phyloP scores from a whole-genome alignment of 2,329 filamentous ascomycete species.

The Dactylellina haptotyla region DNA sequence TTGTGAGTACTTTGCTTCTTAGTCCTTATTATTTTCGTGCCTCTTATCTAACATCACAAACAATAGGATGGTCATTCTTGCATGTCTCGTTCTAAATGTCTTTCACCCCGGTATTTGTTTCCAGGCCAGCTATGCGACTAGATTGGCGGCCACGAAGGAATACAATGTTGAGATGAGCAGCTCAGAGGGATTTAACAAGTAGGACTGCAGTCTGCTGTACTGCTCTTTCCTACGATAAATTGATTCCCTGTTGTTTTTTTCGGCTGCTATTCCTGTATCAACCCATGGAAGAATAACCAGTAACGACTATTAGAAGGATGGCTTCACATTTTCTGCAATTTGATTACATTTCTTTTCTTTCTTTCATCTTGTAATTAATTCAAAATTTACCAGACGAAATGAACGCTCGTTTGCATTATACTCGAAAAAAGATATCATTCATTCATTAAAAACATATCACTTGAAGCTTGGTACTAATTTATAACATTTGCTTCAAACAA shows the following conservation, averaged over 20 bases:
- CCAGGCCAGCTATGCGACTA: conserved; percentile 53
- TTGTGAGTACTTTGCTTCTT: conserved; percentile 56
- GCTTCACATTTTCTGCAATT: background rate
- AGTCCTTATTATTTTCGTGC: background rate
- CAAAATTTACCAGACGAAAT: background rate
- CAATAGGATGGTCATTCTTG: conserved; percentile 65
- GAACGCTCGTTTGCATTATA: conserved; percentile 6
- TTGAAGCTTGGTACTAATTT: too few relatives aligned
- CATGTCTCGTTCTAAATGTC: conserved; percentile 64
- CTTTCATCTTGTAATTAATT: background rate
- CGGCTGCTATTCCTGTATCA: too few relatives aligned
- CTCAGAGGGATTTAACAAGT: conserved; percentile 17
- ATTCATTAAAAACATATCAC: background rate
- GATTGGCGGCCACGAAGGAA: conserved; percentile 23
- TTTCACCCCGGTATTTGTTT: conserved; percentile 63
- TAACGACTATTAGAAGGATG: too few relatives aligned
- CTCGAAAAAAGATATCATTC: conserved; percentile 2
- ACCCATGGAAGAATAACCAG: too few relatives aligned
- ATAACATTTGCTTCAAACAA: too few relatives aligned
- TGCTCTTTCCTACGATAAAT: background rate
- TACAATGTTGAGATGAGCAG: conserved; percentile 13
- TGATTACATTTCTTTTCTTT: background rate
- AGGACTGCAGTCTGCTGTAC: background rate
- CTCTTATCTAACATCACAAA: too few relatives aligned
- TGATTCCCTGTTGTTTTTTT: too few relatives aligned